These are phyloP conservation scores for Zychaea mexicana DNA, from an alignment of 371 early-diverging fungal genomes.

Conservation along the genomic window DNA sequence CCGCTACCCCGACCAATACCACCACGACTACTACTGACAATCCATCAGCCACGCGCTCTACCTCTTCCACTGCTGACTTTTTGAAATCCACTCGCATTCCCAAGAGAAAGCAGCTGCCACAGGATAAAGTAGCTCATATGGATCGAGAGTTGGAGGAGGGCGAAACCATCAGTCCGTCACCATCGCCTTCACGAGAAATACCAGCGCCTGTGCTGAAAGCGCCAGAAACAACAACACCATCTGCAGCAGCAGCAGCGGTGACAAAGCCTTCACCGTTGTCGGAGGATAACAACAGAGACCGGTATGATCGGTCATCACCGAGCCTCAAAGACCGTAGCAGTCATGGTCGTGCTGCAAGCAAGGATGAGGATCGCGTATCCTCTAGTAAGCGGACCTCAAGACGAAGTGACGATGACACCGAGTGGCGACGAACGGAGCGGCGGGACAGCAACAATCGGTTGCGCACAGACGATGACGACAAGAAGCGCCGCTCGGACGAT, in stretches of 20 bases:
- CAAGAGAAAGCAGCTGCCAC: slow-evolving; percentile 2
- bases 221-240: background rate
- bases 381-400: slow-evolving; percentile 4
- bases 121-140: background rate
- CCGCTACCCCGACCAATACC: too few relatives aligned
- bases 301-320: slow-evolving; percentile 1
- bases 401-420: slow-evolving; percentile 9
- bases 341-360: background rate
- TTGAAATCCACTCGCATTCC: slow-evolving; percentile 9
- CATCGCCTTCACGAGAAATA: slow-evolving; percentile 15
- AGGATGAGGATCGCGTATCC: background rate
- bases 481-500: slow-evolving; percentile 2
- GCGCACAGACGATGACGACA: background rate
- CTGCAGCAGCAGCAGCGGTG: background rate
- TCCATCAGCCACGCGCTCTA: too few relatives aligned
- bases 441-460: background rate
- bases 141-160: slow-evolving; percentile 26
- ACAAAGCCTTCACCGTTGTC: too few relatives aligned
- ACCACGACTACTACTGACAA: too few relatives aligned
- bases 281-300: background rate
- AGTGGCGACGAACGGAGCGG: slow-evolving; percentile 2
- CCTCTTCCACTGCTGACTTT: background rate
- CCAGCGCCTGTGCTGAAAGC: background rate
- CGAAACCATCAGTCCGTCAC: slow-evolving; percentile 24
- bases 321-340: background rate